Base-by-base conservation (phyloP, 805 yeast species). In the Pichia rugopelliculosa region DNA sequence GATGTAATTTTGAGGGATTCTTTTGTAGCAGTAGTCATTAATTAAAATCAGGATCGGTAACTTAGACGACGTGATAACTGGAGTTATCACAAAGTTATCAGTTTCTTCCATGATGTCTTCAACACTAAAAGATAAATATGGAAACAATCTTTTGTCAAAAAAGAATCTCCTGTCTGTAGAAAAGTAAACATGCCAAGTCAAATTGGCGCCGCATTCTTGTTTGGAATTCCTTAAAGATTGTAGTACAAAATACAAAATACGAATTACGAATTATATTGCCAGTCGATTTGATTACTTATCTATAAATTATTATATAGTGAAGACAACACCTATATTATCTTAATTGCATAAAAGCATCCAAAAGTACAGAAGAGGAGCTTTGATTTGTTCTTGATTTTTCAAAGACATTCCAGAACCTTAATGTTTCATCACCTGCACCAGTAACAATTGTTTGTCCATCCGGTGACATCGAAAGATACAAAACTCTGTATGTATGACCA, bases 391-490 rank as follows among this genome's bases (percentile, higher is more conserved):
- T 81, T 50, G 75, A 79, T 62, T 84, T 87, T 50, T 87, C 96
- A 68, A 90, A 93, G 1, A 90, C 85, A 56, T 88, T 89, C 99
- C 99, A 93, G 62, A 93, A 87, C 53, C 99, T 67, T 48, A 93
- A 69, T 0, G 99, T 93, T 65, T 93, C 99, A 67, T 93, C 99
- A 5, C 98, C 99, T 1, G 99, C 97, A 2, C 99, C 99, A 0
- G 99, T 90, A 3, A 91, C 99, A 13, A 93, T 84, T 0, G 97
- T 89, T 53, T 87, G 89, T 0, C 99, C 99, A 67, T 93, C 98
- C 0, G 97, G 96, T 18, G 96, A 85, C 68, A 91, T 73, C 5
- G 96, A 79, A 56, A 93, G 71, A 62, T 93, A 93, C 43, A 93
- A 70, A 12, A 93, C 98, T 52, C 99, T 74, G 60, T 84, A 87